Percentiles rank a stretch among this genome's conserved stretches.
These are phyloP conservation scores for Cymbidium sinense DNA, from an alignment of 106 monocot species.

Conservation along the genomic window DNA sequence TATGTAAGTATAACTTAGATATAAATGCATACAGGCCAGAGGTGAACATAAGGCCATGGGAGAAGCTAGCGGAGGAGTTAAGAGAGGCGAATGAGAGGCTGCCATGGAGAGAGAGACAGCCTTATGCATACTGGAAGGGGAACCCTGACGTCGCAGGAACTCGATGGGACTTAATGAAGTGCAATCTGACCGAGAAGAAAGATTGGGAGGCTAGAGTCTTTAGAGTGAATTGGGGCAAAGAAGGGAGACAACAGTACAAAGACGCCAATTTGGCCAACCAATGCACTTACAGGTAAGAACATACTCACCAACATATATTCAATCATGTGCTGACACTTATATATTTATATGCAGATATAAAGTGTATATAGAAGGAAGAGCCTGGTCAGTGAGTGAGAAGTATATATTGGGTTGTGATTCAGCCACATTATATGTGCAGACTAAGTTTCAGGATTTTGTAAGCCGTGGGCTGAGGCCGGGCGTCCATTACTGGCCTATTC, in stretches of 20 bases:
- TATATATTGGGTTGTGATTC: slow-evolving; percentile 88
- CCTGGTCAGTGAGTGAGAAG: slow-evolving; percentile 95
- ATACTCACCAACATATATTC: too few relatives aligned
- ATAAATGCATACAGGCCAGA: slow-evolving; percentile 33
- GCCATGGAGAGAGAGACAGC: slow-evolving; percentile 38
- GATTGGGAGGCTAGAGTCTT: slow-evolving; percentile 49
- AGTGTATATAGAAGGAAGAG: slow-evolving; percentile 74
- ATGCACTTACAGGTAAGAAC: slow-evolving; percentile 47
- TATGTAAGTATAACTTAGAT: not conserved
- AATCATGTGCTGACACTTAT: too few relatives aligned
- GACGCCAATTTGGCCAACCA: slow-evolving; percentile 50
- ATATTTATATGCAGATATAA: slow-evolving; percentile 77
- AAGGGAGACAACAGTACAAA: slow-evolving; percentile 25
- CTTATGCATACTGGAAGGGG: slow-evolving; percentile 70
- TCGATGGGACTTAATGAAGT: slow-evolving; percentile 46
- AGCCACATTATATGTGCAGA: slow-evolving; percentile 44
- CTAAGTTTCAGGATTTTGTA: slow-evolving; percentile 63
- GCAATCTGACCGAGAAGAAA: slow-evolving; percentile 27
- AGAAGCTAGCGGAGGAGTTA: slow-evolving; percentile 29
- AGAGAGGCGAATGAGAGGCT: slow-evolving; percentile 24
- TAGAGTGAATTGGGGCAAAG: slow-evolving; percentile 44
- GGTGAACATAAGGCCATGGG: slow-evolving; percentile 65
- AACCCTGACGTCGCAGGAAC: slow-evolving; percentile 30
- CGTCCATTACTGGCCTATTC: slow-evolving; percentile 70
- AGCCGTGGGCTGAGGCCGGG: slow-evolving; percentile 62